Base-by-base conservation (phyloP, 75 land plant genomes). In the Larix kaempferi region DNA sequence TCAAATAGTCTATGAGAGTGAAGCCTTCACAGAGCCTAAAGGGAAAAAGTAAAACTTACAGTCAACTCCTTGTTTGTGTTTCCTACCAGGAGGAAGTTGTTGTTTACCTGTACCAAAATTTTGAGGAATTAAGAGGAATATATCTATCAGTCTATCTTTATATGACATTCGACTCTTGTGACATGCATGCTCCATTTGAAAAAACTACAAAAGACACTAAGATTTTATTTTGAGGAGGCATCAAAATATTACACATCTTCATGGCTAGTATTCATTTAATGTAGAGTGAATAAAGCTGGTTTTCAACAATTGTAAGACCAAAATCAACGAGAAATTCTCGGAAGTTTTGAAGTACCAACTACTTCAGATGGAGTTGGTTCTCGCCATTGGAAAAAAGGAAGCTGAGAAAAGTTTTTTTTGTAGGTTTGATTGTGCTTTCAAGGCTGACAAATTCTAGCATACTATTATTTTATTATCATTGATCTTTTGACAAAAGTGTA, bases 51-150 rank as follows among this genome's bases (percentile, higher is more conserved):
- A 75, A 72, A 59, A 59, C 56, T 93, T 84, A 94, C 99, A 57
- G 76, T 86, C 35, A 94, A 80, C 82, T 92, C 98, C 78, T 85
- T 88, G 71, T 89, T 88, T 76, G 93, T 88, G 77, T 90, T 92
- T 81, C 99, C 98, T 55, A 89, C 95, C 25, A 88, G 80, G 57
- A 98, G 88, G 61, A 91, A 85, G 86, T 96, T 96, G 83, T 96
- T 96, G 78, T 96, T 96, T 41, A 92, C 90, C 98, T 94, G 93
- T 76, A 84, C 82, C 2, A 17, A 75, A 59, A 56, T 27, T 26
- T 62, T 44, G 13, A 74, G 23, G 21, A 22, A 76, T 56, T 8
- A 71, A 25, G 33, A 58, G n/a, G n/a, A n/a, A n/a, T n/a, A n/a
- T n/a, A n/a, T n/a, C n/a, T 1, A 52, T 17, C 23, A 44, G 5